Evolutionary conservation across 1,284 basidiomycete genomes (phyloP), one percentile per base, ranked within the genome.

Genomic region (Ustilago tritici): DNA sequence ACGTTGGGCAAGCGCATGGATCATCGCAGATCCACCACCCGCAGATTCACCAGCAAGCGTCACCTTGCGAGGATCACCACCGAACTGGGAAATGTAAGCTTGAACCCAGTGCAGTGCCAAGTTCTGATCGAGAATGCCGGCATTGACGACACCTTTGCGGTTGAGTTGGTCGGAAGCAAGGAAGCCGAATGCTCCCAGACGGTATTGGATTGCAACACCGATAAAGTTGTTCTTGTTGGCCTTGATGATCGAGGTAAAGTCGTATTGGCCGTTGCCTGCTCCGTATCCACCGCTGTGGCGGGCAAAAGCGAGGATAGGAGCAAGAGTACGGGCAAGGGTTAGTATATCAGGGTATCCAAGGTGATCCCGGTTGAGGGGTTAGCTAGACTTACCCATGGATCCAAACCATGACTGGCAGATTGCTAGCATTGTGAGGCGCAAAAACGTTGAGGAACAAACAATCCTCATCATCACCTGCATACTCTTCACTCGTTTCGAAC

Each of bases 151-250:
- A 47, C 64, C 61, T 35, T 61, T 31, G 19, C 71, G 71, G 36
- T 36, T 61, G 8, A 72, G 17, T 52, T 76, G 65, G 41, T 68
- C 65, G 31, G 65, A 65, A 19, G 71, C 65, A 9, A 80, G 65
- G 63, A 76, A 82, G 40, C 80, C 81, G n/a, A 82, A 67, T 1
- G 73, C 63, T n/a, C 76, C 76, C n/a, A 82, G 68, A 32, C 90
- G 88, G 74, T 91, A 91, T 76, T 90, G 89, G 65, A 90, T 43
- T 64, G 88, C 89, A 40, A 91, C 90, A 17, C 58, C 65, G 35
- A 74, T 54, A 60, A 74, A 74, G 62, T 59, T 36, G 50, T 74
- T 69, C 35, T 74, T 61, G 41, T 78, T 64, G 23, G 78, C 55
- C 19, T 70, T 79, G 70, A 67, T 62, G 58, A 79, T 59, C 54